These are phyloP conservation scores for Scutellaria minor DNA, from an alignment of 257 asterid genomes.

Conservation along the genomic window DNA sequence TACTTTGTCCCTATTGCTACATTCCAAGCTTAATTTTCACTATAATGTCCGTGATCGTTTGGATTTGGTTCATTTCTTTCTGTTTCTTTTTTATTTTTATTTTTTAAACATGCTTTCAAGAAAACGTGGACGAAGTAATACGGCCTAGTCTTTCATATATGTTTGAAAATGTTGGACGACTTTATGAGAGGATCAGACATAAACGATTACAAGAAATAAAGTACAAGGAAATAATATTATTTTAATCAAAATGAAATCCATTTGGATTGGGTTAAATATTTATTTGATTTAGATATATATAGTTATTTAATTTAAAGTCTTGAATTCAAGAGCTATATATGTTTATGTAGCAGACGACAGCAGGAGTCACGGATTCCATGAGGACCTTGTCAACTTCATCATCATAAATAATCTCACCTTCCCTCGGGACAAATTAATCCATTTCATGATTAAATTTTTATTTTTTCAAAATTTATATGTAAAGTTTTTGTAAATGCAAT, in stretches of 20 bases:
- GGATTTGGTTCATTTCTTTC: too few species aligned
- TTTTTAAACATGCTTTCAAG: too few species aligned
- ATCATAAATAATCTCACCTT: too few species aligned
- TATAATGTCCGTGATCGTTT: too few species aligned
- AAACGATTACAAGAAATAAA: background rate
- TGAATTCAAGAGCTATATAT: background rate
- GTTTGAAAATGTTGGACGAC: background rate
- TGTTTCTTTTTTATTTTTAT: too few species aligned
- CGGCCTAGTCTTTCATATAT: background rate
- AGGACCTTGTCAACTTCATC: conserved; percentile 17
- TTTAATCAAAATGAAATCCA: background rate
- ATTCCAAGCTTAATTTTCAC: too few species aligned
- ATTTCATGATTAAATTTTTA: too few species aligned
- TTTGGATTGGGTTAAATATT: background rate
- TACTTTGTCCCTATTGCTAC: too few species aligned
- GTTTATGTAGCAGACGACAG: background rate
- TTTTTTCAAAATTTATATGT: too few species aligned
- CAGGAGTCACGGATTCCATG: background rate
- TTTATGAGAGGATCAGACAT: background rate
- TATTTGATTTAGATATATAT: too few species aligned
- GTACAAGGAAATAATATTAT: background rate
- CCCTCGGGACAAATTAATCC: too few species aligned
- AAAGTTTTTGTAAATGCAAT: too few species aligned
- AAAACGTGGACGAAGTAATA: background rate
- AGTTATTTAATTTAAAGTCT: background rate